These are phyloP conservation scores for Nemania serpens DNA, from an alignment of 2,329 filamentous ascomycete genomes.

Conservation along the genomic window DNA sequence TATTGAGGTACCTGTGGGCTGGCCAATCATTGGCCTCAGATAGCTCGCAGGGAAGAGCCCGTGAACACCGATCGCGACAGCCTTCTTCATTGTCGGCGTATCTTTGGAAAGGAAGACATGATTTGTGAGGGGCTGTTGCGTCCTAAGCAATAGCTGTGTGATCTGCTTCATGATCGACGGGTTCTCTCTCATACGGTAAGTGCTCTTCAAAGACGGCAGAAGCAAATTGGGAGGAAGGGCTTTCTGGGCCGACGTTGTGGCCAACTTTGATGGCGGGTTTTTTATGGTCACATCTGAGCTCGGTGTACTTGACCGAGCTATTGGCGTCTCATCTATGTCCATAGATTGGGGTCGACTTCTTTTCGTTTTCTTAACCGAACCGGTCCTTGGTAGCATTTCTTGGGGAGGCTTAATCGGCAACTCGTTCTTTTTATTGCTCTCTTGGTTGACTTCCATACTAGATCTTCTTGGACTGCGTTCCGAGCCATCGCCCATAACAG, in stretches of 20 bases:
- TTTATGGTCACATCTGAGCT: slow-evolving; percentile 40
- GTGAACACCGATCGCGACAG: slow-evolving; percentile 91
- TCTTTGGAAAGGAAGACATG: slow-evolving; percentile 76
- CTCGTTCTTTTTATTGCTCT: slow-evolving; percentile 41
- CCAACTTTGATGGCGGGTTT: slow-evolving; percentile 38
- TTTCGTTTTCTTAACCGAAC: slow-evolving; percentile 49
- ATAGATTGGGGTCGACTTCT: slow-evolving; percentile 53
- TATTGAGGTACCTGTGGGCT: slow-evolving; percentile 93
- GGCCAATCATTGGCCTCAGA: slow-evolving; percentile 87
- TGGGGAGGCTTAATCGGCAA: slow-evolving; percentile 37
- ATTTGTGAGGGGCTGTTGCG: slow-evolving; percentile 60
- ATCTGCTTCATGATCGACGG: slow-evolving; percentile 74
- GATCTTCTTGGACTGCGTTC: slow-evolving; percentile 59
- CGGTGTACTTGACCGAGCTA: slow-evolving; percentile 44
- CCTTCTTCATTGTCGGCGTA: slow-evolving; percentile 76
- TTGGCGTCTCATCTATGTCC: slow-evolving; percentile 49
- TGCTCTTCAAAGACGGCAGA: slow-evolving; percentile 70
- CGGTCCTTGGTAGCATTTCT: slow-evolving; percentile 38
- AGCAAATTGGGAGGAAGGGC: slow-evolving; percentile 62
- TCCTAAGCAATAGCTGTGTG: slow-evolving; percentile 59
- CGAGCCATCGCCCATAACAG: slow-evolving; percentile 61
- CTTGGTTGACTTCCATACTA: slow-evolving; percentile 48
- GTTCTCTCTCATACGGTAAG: slow-evolving; percentile 69
- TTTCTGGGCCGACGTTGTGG: slow-evolving; percentile 45
- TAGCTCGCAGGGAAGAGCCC: slow-evolving; percentile 89